These are phyloP conservation scores for Pseudonitzschia pungens DNA, from an alignment of 108 stramenopile species.

Conservation along the genomic window DNA sequence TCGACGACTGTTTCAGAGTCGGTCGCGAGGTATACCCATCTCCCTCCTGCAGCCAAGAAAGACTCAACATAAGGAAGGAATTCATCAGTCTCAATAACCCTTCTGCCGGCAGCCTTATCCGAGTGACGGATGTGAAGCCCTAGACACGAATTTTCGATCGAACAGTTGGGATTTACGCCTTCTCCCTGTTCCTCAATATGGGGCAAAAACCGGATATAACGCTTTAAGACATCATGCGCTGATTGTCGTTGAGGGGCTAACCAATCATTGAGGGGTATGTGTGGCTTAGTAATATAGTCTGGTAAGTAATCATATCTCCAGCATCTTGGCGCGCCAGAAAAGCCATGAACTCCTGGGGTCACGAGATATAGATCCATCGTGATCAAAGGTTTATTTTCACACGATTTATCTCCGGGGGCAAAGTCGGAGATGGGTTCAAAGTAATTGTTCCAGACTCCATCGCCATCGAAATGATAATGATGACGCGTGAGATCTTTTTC, in stretches of 20 bases:
- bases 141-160: conserved; percentile 39
- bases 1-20: conserved; percentile 49
- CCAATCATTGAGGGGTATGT: conserved; percentile 51
- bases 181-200: conserved; percentile 34
- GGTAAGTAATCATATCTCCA: conserved; percentile 57
- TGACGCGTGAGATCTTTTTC: conserved; percentile 6
- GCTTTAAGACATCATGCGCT: conserved; percentile 35
- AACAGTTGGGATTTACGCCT: conserved; percentile 39
- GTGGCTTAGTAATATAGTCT: conserved; percentile 47
- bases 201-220: conserved; percentile 43
- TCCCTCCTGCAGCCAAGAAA: conserved; percentile 46
- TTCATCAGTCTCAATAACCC: conserved; percentile 39
- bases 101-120: conserved; percentile 64
- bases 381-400: conserved; percentile 40
- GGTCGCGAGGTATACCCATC: conserved; percentile 53
- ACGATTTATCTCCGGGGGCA: conserved; percentile 51
- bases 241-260: conserved; percentile 38
- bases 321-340: conserved; percentile 43
- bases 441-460: conserved; percentile 60
- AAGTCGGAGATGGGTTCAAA: conserved; percentile 65
- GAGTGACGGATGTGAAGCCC: conserved; percentile 60
- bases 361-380: conserved; percentile 45
- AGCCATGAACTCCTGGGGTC: conserved; percentile 54
- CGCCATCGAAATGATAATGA: conserved; percentile 33
- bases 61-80: conserved; percentile 46